Evolutionary conservation across 2,329 filamentous ascomycete species (phyloP).

Genomic region (Dactylellina cionopaga): DNA sequence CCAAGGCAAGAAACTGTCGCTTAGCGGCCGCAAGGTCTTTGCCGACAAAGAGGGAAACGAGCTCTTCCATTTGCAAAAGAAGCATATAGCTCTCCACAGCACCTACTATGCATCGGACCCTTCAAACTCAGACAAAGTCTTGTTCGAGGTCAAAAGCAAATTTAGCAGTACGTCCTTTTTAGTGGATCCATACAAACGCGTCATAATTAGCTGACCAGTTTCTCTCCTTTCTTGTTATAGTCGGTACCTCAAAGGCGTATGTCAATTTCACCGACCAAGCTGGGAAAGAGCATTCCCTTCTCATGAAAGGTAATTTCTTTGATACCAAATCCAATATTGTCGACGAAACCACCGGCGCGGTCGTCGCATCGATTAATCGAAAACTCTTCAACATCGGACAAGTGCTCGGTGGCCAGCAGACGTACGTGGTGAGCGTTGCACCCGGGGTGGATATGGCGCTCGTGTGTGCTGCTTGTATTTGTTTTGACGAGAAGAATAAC

Average conservation of each 20-base stretch:
- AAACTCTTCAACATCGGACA: constrained; percentile 69
- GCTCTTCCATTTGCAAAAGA: constrained; percentile 70
- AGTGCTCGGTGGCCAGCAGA: constrained; percentile 71
- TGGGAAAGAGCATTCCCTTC: constrained; percentile 64
- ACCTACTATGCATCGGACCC: constrained; percentile 66
- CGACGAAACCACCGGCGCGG: constrained; percentile 64
- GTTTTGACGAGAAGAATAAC: constrained; percentile 73
- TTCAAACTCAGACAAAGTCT: constrained; percentile 61
- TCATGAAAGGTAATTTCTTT: constrained; percentile 72
- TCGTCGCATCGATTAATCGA: constrained; percentile 70
- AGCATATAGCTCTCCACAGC: constrained; percentile 65
- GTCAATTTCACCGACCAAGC: constrained; percentile 68
- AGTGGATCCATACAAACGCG: too few relatives aligned
- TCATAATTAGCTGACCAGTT: constrained; percentile 57
- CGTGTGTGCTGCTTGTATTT: constrained; percentile 74
- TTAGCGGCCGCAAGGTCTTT: constrained; percentile 69
- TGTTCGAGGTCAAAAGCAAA: constrained; percentile 69
- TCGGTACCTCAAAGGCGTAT: constrained; percentile 67
- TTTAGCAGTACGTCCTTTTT: constrained; percentile 67
- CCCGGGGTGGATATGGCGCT: constrained; percentile 74
- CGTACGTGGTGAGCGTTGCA: constrained; percentile 72
- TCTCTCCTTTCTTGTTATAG: constrained; percentile 60
- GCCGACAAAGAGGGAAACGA: constrained; percentile 66
- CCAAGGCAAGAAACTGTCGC: constrained; percentile 66
- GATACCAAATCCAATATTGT: constrained; percentile 70